Evolutionary conservation across 2,329 filamentous ascomycete species (phyloP), one percentile per base, ranked within the genome.

Genomic region (Lachnellula hyalina): DNA sequence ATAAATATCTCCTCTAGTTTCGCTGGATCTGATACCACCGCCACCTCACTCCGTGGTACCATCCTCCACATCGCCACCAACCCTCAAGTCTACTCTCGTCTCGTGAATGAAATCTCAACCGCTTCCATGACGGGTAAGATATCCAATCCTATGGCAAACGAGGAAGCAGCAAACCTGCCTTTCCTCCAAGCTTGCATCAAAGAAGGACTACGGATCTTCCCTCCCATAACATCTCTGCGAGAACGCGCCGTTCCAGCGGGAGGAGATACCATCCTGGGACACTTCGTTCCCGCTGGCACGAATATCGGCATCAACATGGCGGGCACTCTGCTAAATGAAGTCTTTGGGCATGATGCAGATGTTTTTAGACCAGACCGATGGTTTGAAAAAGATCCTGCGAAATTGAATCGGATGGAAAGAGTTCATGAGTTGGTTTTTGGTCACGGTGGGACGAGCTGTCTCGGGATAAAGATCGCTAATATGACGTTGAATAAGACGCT

Each of bases 21-120:
- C 5, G 81, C 80, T 4, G 82, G 81, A 4, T 79, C 78, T 0
- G 82, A 84, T 56, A 82, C 80, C 0, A 82, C 80, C 0, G 78
- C 82, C 0, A 80, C 78, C 0, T 75, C 75, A 2, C 74, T 85
- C 9, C 75, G 58, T 40, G 52, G 51, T 12, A 61, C 52, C 6
- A 35, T 62, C 2, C 46, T 59, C 3, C 47, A 52, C 28, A 56
- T 63, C n/a, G 52, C 62, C 12, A 58, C 56, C 14, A 59, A 56
- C 25, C 61, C 55, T 4, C 49, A 19, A 32, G 47, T 60, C 4
- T 56, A 53, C n/a, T 21, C 17, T 14, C 48, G 38, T 23, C 54
- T 64, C 2, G 52, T 54, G 25, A 23, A 46, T 4, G 62, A 64
- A 45, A 57, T 62, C 9, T 54, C 54, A 12, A 38, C 25, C 2